Conservation (phyloP, 2,329 filamentous ascomycete genomes). For the Verticillium zaregamsianum region DNA sequence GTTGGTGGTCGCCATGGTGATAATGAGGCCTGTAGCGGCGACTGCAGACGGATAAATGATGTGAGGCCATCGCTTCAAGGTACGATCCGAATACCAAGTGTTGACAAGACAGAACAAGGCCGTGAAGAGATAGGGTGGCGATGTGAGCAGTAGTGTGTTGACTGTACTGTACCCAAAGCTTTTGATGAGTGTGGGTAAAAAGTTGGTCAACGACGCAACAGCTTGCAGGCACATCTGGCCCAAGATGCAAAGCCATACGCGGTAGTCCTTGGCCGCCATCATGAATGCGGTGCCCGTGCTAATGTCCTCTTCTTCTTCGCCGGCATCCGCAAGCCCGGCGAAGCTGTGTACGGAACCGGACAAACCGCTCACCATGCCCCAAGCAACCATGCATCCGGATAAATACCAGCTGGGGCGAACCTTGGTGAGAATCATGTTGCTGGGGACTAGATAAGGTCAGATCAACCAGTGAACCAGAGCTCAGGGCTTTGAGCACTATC, state of each 20-base stretch:
- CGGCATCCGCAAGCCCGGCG: conserved; percentile 13
- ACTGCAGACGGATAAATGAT: conserved; percentile 16
- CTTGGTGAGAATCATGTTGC: conserved; percentile 40
- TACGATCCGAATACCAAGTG: conserved; percentile 23
- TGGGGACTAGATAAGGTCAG: conserved; percentile 29
- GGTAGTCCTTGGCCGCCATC: conserved; percentile 20
- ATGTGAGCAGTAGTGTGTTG: conserved; percentile 22
- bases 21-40: conserved; percentile 17
- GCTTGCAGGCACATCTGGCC: conserved; percentile 23
- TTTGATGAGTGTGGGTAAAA: conserved; percentile 24
- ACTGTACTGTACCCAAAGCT: conserved; percentile 21
- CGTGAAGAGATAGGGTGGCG: conserved; percentile 23
- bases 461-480: background rate
- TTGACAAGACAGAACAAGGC: conserved; percentile 22
- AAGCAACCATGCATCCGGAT: conserved; percentile 17
- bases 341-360: conserved; percentile 14
- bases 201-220: conserved; percentile 25
- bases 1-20: conserved; percentile 15
- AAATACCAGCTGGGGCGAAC: conserved; percentile 37
- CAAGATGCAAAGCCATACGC: conserved; percentile 21
- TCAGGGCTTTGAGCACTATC: conserved; percentile 4
- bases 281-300: conserved; percentile 17
- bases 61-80: conserved; percentile 16
- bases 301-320: conserved; percentile 16
- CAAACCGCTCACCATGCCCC: conserved; percentile 20